A percentile compares a stretch with the other conserved stretches of the same genome.
Conservation (phyloP, 805 yeast genomes). For the Schwanniomyces yamadae region DNA sequence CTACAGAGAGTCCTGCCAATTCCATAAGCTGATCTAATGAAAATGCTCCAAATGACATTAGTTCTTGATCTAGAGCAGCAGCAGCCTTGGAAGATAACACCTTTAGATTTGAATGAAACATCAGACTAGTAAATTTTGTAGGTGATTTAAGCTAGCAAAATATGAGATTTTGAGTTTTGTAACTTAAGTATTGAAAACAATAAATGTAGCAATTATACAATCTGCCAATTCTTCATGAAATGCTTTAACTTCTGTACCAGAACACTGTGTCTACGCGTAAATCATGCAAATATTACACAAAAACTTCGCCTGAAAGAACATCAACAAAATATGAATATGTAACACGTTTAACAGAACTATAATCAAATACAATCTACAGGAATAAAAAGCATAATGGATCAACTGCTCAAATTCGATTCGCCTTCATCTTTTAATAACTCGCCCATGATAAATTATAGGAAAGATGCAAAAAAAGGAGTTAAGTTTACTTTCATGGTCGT, state of each 20-base stretch:
- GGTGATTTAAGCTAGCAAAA: too few relatives aligned
- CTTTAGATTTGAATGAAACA: conserved; percentile 14
- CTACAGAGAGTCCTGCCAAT: conserved; percentile 92
- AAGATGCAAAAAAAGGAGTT: conserved; percentile 70
- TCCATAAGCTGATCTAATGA: conserved; percentile 92
- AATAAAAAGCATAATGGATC: conserved; percentile 21
- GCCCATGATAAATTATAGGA: conserved; percentile 52
- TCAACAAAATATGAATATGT: background rate
- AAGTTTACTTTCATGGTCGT: conserved; percentile 71
- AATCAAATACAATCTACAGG: background rate
- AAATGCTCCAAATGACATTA: conserved; percentile 83
- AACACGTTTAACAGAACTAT: conserved; percentile 2
- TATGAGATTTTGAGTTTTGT: background rate
- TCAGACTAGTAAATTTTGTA: too few relatives aligned
- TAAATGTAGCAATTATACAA: too few relatives aligned
- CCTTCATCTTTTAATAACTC: conserved; percentile 29
- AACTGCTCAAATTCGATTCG: conserved; percentile 23
- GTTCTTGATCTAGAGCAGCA: conserved; percentile 74
- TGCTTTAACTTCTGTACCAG: too few relatives aligned
- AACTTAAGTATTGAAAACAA: too few relatives aligned
- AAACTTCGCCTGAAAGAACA: conserved; percentile 1
- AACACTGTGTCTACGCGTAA: conserved; percentile 2
- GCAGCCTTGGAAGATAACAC: conserved; percentile 54
- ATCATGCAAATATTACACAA: conserved; percentile 1
- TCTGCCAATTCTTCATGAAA: too few relatives aligned